Conservation (phyloP, 257 asterid species). For the Capsicum rhomboideum region DNA sequence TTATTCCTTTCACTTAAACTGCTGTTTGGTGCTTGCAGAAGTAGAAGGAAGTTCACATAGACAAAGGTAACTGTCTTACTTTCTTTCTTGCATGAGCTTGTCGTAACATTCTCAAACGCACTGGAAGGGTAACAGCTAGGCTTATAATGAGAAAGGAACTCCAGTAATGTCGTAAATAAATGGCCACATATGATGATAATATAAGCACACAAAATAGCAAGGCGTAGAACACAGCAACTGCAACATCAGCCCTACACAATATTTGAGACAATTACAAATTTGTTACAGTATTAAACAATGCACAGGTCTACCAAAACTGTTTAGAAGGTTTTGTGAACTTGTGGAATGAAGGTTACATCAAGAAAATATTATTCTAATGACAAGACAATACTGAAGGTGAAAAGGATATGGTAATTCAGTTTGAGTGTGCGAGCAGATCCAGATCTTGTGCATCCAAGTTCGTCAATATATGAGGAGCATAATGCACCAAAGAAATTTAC, state of each 20-base stretch:
- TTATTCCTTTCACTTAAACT: neutral
- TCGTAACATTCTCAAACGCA: slow-evolving; percentile 49
- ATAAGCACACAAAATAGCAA: slow-evolving; percentile 38
- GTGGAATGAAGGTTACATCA: neutral
- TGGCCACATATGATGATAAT: slow-evolving; percentile 47
- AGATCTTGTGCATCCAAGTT: neutral
- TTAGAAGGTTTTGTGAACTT: neutral
- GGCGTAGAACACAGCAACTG: slow-evolving; percentile 43
- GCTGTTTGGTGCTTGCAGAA: neutral
- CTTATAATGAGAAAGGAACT: slow-evolving; percentile 36
- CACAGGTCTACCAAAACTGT: neutral
- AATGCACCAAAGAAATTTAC: neutral
- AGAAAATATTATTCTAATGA: neutral
- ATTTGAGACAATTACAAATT: neutral
- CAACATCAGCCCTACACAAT: slow-evolving; percentile 57
- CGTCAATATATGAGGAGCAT: neutral
- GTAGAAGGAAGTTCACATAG: slow-evolving; percentile 23
- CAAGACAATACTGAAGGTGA: neutral
- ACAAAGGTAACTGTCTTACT: slow-evolving; percentile 50
- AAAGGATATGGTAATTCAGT: neutral
- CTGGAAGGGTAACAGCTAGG: slow-evolving; percentile 44
- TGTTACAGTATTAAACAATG: neutral
- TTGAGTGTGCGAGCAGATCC: neutral
- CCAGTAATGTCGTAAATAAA: slow-evolving; percentile 49
- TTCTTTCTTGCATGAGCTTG: slow-evolving; percentile 55